Evolutionary conservation across 2,329 filamentous ascomycete species (phyloP), one percentile per base, ranked within the genome.

Genomic region (Fusarium nelsonii): DNA sequence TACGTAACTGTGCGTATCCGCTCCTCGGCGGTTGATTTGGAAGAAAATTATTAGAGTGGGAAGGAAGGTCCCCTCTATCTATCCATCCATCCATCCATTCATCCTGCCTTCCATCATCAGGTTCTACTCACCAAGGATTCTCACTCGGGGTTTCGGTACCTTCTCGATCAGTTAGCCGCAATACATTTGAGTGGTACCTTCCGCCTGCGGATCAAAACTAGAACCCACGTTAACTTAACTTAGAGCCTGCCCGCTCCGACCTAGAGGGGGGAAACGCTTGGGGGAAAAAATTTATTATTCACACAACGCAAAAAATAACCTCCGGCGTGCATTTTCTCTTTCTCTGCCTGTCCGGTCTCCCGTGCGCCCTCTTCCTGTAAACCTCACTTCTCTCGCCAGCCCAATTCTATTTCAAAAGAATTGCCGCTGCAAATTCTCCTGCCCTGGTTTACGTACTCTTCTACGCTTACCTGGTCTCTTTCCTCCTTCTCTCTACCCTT

Each of bases 271-370:
- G 69, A 73, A 69, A 76, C 74, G 78, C 39, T 41, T 36, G 80
- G 30, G 49, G 76, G 6, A 81, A 80, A 80, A 79, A 80, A 81
- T 80, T 69, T 66, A 78, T 79, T 80, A 74, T 77, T 79, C 78
- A 78, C 78, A 79, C 75, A 80, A 79, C 73, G 75, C 73, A 77
- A 78, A 78, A 77, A 77, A 75, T 74, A 78, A 74, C 74, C 74
- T 77, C 70, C 72, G 74, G 58, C 68, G 65, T 73, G 69, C 65
- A 62, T 75, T 77, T 77, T 71, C 69, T 69, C 67, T 58, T 69
- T 60, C 53, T 45, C 62, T 61, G 48, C 23, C 23, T 39, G 20
- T 23, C 39, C 39, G 62, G 72, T 72, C 59, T 54, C 61, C 61
- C 65, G 68, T 74, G 73, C 74, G 70, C 71, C 72, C 74, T 76